A percentile compares a stretch with the other conserved stretches of the same genome.
Evolutionary conservation across 306 rosid genomes (phyloP).

Genomic region (Ochetophila trinervis): DNA sequence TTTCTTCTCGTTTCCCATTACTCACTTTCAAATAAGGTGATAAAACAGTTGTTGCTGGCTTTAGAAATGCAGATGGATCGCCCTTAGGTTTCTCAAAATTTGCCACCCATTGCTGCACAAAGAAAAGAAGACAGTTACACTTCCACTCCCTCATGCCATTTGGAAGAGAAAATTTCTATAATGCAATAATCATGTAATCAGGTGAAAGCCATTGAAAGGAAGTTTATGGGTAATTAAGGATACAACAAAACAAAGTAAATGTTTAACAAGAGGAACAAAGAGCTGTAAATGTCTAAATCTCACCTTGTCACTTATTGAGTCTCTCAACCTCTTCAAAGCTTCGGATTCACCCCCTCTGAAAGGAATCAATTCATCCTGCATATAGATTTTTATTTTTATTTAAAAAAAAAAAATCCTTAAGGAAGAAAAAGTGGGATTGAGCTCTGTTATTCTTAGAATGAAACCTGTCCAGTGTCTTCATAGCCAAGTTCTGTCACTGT

Average conservation of each 20-base stretch:
- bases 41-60: constrained; percentile 81
- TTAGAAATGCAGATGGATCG: constrained; percentile 77
- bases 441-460: not conserved
- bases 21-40: constrained; percentile 95
- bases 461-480: constrained; percentile 54
- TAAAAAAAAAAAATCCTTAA: not conserved
- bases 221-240: not conserved
- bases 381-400: constrained; percentile 19
- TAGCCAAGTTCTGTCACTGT: constrained; percentile 76
- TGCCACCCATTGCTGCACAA: constrained; percentile 74
- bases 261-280: not conserved
- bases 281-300: not conserved
- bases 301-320: constrained; percentile 67
- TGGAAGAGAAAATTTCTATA: not conserved
- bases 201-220: not conserved
- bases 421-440: not conserved
- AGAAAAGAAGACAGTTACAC: constrained; percentile 1
- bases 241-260: not conserved
- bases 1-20: constrained; percentile 17
- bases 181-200: not conserved
- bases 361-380: constrained; percentile 75
- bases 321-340: constrained; percentile 71
- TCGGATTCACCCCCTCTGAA: constrained; percentile 94
- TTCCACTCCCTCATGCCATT: constrained; percentile 16
- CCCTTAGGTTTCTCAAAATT: constrained; percentile 94